These are phyloP conservation scores for Scytalidium sp. DNA, from an alignment of 2,329 filamentous ascomycete genomes.

Conservation along the genomic window DNA sequence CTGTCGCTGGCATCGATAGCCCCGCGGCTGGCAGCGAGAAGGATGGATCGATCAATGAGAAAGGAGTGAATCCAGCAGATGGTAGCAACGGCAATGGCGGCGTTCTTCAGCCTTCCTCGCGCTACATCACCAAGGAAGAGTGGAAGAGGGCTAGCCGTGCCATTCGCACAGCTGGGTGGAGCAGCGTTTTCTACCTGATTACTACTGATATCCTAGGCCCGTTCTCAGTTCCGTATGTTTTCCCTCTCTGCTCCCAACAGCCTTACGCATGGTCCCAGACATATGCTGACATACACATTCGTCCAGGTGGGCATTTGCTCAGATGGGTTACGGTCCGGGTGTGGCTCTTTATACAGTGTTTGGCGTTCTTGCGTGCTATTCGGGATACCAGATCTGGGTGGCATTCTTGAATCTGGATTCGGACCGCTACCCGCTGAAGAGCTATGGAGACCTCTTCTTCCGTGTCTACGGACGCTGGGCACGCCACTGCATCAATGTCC, in stretches of 20 bases:
- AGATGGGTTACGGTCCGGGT: slow-evolving; percentile 21
- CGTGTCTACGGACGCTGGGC: slow-evolving; percentile 40
- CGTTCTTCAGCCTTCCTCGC: not conserved
- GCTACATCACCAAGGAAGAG: slow-evolving; percentile 34
- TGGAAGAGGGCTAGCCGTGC: slow-evolving; percentile 45
- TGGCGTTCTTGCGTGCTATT: slow-evolving; percentile 20
- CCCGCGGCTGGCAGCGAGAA: slow-evolving; percentile 7
- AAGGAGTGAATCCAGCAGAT: slow-evolving; percentile 6
- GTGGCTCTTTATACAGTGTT: slow-evolving; percentile 20
- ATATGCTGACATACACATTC: slow-evolving; percentile 15
- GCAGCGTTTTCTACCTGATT: slow-evolving; percentile 36
- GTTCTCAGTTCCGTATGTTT: slow-evolving; percentile 12
- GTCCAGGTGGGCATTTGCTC: slow-evolving; percentile 35
- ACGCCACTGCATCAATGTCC: slow-evolving; percentile 44
- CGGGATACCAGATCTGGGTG: slow-evolving; percentile 21
- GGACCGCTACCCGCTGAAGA: slow-evolving; percentile 20
- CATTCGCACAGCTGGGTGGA: slow-evolving; percentile 42
- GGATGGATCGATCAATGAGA: slow-evolving; percentile 5
- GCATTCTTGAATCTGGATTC: slow-evolving; percentile 20
- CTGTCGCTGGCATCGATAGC: slow-evolving; percentile 6
- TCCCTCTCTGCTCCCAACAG: not conserved
- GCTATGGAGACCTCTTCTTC: slow-evolving; percentile 35
- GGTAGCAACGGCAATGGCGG: not conserved
- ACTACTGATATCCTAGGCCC: slow-evolving; percentile 22
- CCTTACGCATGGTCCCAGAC: not conserved